phyloP scores from a whole-genome alignment of 495 filamentous ascomycete species.

The Endocarpon pusillum region DNA sequence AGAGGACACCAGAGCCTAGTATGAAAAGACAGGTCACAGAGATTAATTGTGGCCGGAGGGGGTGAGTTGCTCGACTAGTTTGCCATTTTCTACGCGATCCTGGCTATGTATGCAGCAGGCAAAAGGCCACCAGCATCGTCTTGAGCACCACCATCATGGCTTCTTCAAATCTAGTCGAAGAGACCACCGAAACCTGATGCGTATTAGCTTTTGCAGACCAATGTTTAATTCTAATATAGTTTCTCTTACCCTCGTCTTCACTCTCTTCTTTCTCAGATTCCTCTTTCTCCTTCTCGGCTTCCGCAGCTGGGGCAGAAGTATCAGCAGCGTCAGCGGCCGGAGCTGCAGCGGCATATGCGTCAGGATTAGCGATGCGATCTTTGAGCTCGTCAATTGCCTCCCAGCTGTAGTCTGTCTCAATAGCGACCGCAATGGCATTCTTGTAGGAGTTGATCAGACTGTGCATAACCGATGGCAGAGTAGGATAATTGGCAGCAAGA shows the following conservation, averaged over 20 bases:
- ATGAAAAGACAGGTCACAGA: constrained; percentile 17
- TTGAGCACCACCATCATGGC: constrained; percentile 1
- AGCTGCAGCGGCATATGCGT: constrained; percentile 72
- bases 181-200: constrained; percentile 36
- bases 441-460: constrained; percentile 94
- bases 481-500: constrained; percentile 83
- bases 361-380: constrained; percentile 97
- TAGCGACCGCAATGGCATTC: constrained; percentile 79
- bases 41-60: constrained; percentile 25
- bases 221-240: neutral
- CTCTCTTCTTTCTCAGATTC: constrained; percentile 30
- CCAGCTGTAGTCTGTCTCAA: constrained; percentile 88
- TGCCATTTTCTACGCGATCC: constrained; percentile 10
- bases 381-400: constrained; percentile 91
- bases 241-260: constrained; percentile 24
- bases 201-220: constrained; percentile 6
- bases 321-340: constrained; percentile 42
- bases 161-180: constrained; percentile 32
- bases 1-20: neutral
- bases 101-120: constrained; percentile 29
- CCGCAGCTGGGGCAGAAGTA: constrained; percentile 28
- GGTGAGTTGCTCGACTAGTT: constrained; percentile 5
- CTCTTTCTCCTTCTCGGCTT: constrained; percentile 37
- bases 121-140: constrained; percentile 16
- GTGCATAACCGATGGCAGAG: constrained; percentile 91